Percentiles rank a stretch among this genome's conserved stretches.
These are phyloP conservation scores for Podospora conica DNA, from an alignment of 495 filamentous ascomycete species.

Conservation along the genomic window DNA sequence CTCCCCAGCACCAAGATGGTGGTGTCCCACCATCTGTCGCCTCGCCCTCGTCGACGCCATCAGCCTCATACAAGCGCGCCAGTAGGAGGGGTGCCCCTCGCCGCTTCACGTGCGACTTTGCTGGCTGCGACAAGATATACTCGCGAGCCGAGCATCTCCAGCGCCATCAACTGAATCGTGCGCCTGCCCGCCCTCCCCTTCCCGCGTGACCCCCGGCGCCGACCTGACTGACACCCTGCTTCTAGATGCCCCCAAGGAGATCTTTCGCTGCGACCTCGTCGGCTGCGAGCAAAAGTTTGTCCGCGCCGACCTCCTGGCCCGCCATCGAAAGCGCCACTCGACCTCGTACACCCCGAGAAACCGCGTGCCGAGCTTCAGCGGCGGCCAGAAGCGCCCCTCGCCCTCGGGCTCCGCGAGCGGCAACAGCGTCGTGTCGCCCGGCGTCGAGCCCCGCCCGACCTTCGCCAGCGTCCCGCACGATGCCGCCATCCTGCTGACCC, in stretches of 20 bases:
- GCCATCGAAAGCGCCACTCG: slow-evolving; percentile 90
- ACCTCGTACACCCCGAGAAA: slow-evolving; percentile 86
- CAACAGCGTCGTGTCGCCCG: slow-evolving; percentile 22
- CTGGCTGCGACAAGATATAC: slow-evolving; percentile 89
- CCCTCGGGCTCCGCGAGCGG: slow-evolving; percentile 15
- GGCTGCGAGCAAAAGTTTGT: slow-evolving; percentile 88
- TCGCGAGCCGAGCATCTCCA: slow-evolving; percentile 91
- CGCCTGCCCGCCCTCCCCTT: slow-evolving; percentile 8
- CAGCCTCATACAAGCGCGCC: slow-evolving; percentile 40
- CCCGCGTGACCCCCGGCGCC: neutral
- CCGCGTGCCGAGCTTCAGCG: slow-evolving; percentile 69
- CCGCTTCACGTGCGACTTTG: slow-evolving; percentile 71
- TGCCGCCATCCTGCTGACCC: slow-evolving; percentile 40
- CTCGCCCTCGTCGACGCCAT: slow-evolving; percentile 1
- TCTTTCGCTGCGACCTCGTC: slow-evolving; percentile 86
- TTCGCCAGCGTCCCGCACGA: slow-evolving; percentile 41
- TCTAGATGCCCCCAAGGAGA: slow-evolving; percentile 89
- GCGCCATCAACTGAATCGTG: slow-evolving; percentile 44
- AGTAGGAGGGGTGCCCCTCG: slow-evolving; percentile 45
- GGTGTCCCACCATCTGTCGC: neutral
- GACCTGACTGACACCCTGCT: slow-evolving; percentile 29
- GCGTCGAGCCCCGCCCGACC: slow-evolving; percentile 30
- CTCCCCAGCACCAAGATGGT: slow-evolving; percentile 11
- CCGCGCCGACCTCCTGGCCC: slow-evolving; percentile 81
- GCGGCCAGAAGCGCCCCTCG: slow-evolving; percentile 31